A percentile compares a stretch with the other conserved stretches of the same genome.
Conservation (phyloP, 768 basidiomycete genomes). For the Suillus subaureus region DNA sequence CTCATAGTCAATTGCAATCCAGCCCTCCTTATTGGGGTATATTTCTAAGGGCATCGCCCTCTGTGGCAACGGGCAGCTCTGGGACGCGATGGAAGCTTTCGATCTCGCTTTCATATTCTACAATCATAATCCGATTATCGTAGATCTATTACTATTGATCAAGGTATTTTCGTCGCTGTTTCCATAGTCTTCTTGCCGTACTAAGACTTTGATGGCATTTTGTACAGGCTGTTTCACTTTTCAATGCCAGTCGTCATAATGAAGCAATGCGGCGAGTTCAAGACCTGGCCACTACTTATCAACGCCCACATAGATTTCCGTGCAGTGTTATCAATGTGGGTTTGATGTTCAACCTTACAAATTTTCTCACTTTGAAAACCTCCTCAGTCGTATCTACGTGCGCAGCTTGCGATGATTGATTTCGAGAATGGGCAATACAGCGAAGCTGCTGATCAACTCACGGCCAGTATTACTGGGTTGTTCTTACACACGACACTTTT, state of each 20-base stretch:
- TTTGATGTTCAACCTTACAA: background rate
- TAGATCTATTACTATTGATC: background rate
- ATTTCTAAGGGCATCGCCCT: background rate
- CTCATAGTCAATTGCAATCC: background rate
- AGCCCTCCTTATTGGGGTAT: background rate
- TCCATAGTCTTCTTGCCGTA: background rate
- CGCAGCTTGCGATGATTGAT: background rate
- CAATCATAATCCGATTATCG: background rate
- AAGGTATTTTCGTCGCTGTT: background rate
- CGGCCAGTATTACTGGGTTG: background rate
- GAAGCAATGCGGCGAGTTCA: background rate
- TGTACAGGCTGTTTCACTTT: background rate
- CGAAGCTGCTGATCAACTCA: background rate
- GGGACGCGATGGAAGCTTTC: background rate
- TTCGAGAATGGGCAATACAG: background rate
- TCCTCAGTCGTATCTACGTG: background rate
- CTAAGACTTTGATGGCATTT: background rate
- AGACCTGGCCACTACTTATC: background rate
- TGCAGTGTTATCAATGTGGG: background rate
- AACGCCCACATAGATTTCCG: background rate
- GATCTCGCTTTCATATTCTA: constrained; percentile 3
- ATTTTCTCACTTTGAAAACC: background rate
- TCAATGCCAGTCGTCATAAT: background rate
- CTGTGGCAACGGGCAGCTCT: background rate
- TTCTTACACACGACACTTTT: background rate